Evolutionary conservation across 2,329 filamentous ascomycete species (phyloP).

Genomic region (Microdochium bolleyi): DNA sequence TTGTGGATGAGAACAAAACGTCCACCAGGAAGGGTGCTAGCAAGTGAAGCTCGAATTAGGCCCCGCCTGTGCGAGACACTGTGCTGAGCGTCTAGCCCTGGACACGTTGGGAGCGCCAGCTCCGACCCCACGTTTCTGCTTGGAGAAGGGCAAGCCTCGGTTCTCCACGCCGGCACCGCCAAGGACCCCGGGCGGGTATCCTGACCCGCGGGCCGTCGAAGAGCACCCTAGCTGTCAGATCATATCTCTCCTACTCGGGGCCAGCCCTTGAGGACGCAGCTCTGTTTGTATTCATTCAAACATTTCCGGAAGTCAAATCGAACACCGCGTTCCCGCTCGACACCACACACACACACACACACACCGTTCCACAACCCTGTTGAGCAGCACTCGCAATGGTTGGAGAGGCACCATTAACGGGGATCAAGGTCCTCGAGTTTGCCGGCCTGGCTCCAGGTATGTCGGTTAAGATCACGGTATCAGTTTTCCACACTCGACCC

Average conservation of each 20-base stretch:
- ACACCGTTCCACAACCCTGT: not conserved
- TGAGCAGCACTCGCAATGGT: slow-evolving; percentile 19
- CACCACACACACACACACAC: not conserved
- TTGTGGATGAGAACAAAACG: slow-evolving; percentile 43
- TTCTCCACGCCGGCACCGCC: slow-evolving; percentile 6
- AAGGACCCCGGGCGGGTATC: slow-evolving; percentile 3
- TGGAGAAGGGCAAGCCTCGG: slow-evolving; percentile 9
- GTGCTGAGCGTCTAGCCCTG: slow-evolving; percentile 2
- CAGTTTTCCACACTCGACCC: not conserved
- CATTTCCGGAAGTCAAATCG: no score
- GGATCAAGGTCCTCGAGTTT: slow-evolving; percentile 51
- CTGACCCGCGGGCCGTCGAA: not conserved
- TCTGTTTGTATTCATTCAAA: no score
- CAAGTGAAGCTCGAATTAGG: slow-evolving; percentile 10
- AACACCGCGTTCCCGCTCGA: not conserved
- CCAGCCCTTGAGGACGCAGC: no score
- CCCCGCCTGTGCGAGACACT: slow-evolving; percentile 3
- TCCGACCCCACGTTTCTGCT: not conserved
- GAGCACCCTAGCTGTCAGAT: no score
- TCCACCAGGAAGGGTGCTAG: slow-evolving; percentile 34
- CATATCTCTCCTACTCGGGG: no score
- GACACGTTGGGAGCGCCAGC: no score
- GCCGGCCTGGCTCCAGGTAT: slow-evolving; percentile 55
- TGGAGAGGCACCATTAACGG: slow-evolving; percentile 32
- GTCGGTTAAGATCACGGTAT: slow-evolving; percentile 2